A percentile compares a stretch with the other conserved stretches of the same genome.
These are phyloP conservation scores for Aegle marmelos DNA, from an alignment of 345 rosid genomes.

Conservation along the genomic window DNA sequence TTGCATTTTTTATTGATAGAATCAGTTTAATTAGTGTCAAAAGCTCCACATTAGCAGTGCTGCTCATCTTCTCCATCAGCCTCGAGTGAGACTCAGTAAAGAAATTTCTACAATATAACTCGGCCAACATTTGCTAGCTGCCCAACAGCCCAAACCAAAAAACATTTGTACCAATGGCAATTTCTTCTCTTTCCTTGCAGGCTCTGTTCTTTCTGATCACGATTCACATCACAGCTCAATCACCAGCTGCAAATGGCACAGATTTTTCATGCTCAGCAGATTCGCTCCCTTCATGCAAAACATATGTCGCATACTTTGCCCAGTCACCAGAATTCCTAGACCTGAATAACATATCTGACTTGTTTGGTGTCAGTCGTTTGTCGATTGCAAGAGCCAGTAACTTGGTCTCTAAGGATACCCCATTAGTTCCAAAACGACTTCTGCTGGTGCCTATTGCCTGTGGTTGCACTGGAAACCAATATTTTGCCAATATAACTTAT, in stretches of 20 bases:
- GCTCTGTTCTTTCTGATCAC: constrained; percentile 21
- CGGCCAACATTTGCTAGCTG: neutral
- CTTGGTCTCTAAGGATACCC: constrained; percentile 39
- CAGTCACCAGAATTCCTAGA: constrained; percentile 38
- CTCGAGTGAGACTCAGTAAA: neutral
- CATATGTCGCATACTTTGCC: constrained; percentile 41
- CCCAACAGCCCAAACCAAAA: neutral
- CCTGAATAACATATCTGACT: constrained; percentile 45
- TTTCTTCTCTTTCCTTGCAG: constrained; percentile 15
- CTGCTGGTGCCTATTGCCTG: constrained; percentile 53
- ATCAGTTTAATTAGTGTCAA: constrained; percentile 8
- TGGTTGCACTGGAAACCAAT: constrained; percentile 43
- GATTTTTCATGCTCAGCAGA: constrained; percentile 35
- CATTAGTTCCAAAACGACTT: constrained; percentile 44
- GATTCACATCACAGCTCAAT: constrained; percentile 25
- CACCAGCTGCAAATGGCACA: constrained; percentile 21
- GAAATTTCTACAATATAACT: constrained; percentile 8
- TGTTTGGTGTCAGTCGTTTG: constrained; percentile 36
- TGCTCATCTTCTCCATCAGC: constrained; percentile 25
- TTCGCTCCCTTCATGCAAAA: constrained; percentile 23
- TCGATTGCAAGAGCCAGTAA: constrained; percentile 44
- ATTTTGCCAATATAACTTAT: constrained; percentile 50
- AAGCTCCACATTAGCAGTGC: constrained; percentile 15
- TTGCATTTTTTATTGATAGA: constrained; percentile 14
- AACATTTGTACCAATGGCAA: constrained; percentile 34